These are phyloP conservation scores for Malus domestica DNA, from an alignment of 306 rosid species.

Conservation along the genomic window DNA sequence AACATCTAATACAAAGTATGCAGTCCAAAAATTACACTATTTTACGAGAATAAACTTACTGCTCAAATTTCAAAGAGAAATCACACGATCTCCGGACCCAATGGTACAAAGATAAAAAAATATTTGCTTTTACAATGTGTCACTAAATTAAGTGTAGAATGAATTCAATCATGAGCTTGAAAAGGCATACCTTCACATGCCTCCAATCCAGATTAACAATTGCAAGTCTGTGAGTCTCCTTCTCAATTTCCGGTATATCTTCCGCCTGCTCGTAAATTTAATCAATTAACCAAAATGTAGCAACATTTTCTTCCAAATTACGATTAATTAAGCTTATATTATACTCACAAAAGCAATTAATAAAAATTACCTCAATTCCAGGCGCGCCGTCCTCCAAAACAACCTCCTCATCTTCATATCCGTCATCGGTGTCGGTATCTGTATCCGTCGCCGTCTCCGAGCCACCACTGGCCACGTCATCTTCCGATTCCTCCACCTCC, in stretches of 20 bases:
- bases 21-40: not conserved
- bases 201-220: constrained; percentile 92
- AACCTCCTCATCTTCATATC: constrained; percentile 24
- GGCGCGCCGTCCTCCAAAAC: constrained; percentile 32
- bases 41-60: not conserved
- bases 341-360: not conserved
- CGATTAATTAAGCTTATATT: not conserved
- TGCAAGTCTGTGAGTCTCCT: constrained; percentile 70
- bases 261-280: constrained; percentile 34
- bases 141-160: not conserved
- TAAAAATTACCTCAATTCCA: constrained; percentile 32
- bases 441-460: constrained; percentile 19
- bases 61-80: not conserved
- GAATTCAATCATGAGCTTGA: not conserved
- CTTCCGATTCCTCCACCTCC: constrained; percentile 16
- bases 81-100: not conserved
- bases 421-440: constrained; percentile 35
- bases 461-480: constrained; percentile 15
- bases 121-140: not conserved
- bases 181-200: constrained; percentile 56
- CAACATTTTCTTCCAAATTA: not conserved
- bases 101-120: not conserved
- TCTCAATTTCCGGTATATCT: constrained; percentile 45
- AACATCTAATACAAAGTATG: not conserved
- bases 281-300: not conserved